Percentiles rank a stretch among this genome's conserved stretches.
Conservation (phyloP, 257 asterid species). For the Knoxia roxburghii region DNA sequence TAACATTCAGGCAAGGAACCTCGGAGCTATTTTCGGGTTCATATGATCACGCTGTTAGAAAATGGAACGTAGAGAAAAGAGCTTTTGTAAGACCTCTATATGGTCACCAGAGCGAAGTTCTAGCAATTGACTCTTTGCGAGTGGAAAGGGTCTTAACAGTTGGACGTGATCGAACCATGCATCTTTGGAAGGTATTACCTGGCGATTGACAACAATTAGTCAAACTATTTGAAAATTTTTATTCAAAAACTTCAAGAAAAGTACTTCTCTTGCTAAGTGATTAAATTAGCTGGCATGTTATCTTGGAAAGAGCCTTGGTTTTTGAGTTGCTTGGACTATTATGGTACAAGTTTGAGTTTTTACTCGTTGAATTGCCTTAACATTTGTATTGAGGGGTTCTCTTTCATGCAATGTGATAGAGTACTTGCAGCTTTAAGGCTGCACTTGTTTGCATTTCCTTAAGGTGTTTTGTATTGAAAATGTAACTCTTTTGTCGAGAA, state of each 20-base stretch:
- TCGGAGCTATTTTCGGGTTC: slow-evolving; percentile 93
- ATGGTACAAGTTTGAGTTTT: background rate
- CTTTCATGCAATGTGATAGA: background rate
- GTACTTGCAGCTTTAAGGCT: background rate
- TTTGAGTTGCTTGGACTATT: background rate
- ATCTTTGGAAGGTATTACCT: slow-evolving; percentile 74
- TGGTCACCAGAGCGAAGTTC: slow-evolving; percentile 94
- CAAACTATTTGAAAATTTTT: background rate
- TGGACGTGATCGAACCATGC: slow-evolving; percentile 97
- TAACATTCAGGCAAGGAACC: slow-evolving; percentile 92
- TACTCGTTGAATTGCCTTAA: background rate
- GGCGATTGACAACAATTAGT: background rate
- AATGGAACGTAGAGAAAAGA: slow-evolving; percentile 96
- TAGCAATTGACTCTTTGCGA: slow-evolving; percentile 83
- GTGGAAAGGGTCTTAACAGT: slow-evolving; percentile 92
- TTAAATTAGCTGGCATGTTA: background rate
- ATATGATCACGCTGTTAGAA: slow-evolving; percentile 83
- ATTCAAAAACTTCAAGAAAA: background rate
- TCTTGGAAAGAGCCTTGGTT: background rate
- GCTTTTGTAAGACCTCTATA: slow-evolving; percentile 78
- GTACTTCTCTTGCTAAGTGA: background rate
- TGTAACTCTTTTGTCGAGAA: background rate
- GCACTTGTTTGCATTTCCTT: no score
- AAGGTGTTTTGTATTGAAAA: background rate
- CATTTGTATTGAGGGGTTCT: background rate